Percentiles rank a stretch among this genome's conserved stretches.
Evolutionary conservation across 2,329 filamentous ascomycete species (phyloP).

Genomic region (Colletotrichum zoysiae): DNA sequence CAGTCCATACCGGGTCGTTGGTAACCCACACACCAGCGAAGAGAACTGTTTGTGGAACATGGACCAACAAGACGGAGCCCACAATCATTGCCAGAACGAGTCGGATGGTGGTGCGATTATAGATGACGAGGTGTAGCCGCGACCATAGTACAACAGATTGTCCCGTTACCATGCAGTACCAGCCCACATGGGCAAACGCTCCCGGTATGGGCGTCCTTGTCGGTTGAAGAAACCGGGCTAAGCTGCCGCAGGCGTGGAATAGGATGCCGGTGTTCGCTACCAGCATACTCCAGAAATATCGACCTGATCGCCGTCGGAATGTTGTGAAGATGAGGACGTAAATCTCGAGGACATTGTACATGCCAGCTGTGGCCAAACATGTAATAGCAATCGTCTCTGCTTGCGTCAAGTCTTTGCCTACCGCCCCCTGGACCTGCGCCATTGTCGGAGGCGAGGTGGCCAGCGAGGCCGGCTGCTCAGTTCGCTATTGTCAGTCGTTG

Average conservation of each 20-base stretch:
- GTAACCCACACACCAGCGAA: slow-evolving; percentile 62
- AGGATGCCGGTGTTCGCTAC: slow-evolving; percentile 56
- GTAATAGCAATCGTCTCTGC: slow-evolving; percentile 27
- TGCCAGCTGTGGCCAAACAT: slow-evolving; percentile 29
- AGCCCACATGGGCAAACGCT: slow-evolving; percentile 46
- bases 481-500: background rate
- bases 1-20: slow-evolving; percentile 44
- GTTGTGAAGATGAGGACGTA: slow-evolving; percentile 45
- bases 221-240: slow-evolving; percentile 51
- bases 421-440: slow-evolving; percentile 36
- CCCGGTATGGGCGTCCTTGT: slow-evolving; percentile 60
- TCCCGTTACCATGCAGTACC: slow-evolving; percentile 70
- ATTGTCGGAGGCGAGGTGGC: slow-evolving; percentile 8
- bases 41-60: slow-evolving; percentile 62
- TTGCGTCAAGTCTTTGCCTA: slow-evolving; percentile 12
- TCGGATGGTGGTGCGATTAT: slow-evolving; percentile 19
- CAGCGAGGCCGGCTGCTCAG: background rate
- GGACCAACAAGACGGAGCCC: slow-evolving; percentile 60
- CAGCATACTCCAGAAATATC: slow-evolving; percentile 50
- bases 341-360: slow-evolving; percentile 46
- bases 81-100: slow-evolving; percentile 65
- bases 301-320: slow-evolving; percentile 44
- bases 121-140: slow-evolving; percentile 67
- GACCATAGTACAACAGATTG: slow-evolving; percentile 50
- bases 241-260: slow-evolving; percentile 64